A percentile compares a stretch with the other conserved stretches of the same genome.
phyloP scores from a whole-genome alignment of 768 basidiomycete genomes.

The Tylopilus rubrobrunneus region DNA sequence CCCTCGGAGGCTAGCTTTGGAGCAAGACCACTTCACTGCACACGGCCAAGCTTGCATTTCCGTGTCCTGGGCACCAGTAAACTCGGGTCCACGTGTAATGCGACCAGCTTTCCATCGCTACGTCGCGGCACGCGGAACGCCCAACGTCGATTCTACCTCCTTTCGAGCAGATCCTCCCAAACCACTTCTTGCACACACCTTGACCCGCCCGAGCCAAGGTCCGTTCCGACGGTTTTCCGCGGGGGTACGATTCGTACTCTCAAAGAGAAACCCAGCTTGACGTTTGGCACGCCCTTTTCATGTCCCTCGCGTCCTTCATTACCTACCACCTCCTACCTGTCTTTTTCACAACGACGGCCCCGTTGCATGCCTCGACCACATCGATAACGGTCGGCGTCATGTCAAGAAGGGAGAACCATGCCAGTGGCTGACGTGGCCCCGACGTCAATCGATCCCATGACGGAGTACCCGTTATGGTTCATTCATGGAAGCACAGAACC shows the following conservation, averaged over 20 bases:
- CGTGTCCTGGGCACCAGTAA: background rate
- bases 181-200: background rate
- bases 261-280: background rate
- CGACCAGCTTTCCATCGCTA: background rate
- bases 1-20: background rate
- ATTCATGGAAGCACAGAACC: background rate
- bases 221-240: constrained; percentile 7
- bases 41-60: background rate
- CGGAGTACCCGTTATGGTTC: background rate
- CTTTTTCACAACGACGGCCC: background rate
- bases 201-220: background rate
- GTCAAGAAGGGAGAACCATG: background rate
- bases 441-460: background rate
- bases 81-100: background rate
- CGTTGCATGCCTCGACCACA: background rate
- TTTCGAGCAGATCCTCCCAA: constrained; percentile 1
- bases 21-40: too few species aligned
- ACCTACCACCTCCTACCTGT: background rate
- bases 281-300: background rate
- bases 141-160: background rate
- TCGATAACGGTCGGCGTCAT: background rate
- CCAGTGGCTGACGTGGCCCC: background rate
- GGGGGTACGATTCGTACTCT: background rate
- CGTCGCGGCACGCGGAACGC: background rate
- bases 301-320: background rate